Evolutionary conservation across 371 early-diverging fungal genomes (phyloP).

Genomic region (Mortierella polycephala): DNA sequence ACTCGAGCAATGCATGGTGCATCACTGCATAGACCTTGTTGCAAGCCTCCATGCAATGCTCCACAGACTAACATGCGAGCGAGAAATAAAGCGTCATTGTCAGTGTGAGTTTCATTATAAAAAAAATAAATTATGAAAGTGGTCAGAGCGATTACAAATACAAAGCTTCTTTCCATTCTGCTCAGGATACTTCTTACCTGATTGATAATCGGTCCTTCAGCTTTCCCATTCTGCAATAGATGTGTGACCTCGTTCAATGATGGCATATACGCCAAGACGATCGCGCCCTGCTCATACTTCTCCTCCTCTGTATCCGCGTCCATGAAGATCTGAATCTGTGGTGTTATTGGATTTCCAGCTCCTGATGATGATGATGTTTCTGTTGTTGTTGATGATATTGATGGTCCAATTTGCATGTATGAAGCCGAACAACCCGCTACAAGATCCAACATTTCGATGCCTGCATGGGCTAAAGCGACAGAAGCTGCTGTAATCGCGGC

Average conservation of each 20-base stretch:
- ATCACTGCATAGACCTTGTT: conserved; percentile 86
- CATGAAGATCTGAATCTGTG: conserved; percentile 67
- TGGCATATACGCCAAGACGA: conserved; percentile 91
- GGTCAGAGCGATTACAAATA: conserved; percentile 2
- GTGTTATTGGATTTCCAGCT: conserved; percentile 25
- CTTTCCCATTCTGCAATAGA: conserved; percentile 84
- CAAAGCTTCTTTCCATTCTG: background rate
- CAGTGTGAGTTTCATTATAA: background rate
- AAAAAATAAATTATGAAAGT: background rate
- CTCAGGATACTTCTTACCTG: conserved; percentile 54
- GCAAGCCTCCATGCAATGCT: conserved; percentile 85
- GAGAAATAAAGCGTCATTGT: background rate
- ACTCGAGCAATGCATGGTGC: conserved; percentile 57
- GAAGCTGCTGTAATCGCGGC: conserved; percentile 91
- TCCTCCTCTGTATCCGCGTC: conserved; percentile 84
- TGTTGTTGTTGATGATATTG: conserved; percentile 22
- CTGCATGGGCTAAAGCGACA: conserved; percentile 91
- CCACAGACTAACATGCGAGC: conserved; percentile 68
- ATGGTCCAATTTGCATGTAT: conserved; percentile 56
- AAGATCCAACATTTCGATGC: conserved; percentile 93
- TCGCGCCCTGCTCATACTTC: conserved; percentile 68
- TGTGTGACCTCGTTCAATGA: conserved; percentile 88
- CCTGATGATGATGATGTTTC: conserved; percentile 55
- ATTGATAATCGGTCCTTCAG: conserved; percentile 60
- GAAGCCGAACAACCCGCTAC: conserved; percentile 85